These are phyloP conservation scores for Royoungia palumana DNA, from an alignment of 768 basidiomycete species.

Conservation along the genomic window DNA sequence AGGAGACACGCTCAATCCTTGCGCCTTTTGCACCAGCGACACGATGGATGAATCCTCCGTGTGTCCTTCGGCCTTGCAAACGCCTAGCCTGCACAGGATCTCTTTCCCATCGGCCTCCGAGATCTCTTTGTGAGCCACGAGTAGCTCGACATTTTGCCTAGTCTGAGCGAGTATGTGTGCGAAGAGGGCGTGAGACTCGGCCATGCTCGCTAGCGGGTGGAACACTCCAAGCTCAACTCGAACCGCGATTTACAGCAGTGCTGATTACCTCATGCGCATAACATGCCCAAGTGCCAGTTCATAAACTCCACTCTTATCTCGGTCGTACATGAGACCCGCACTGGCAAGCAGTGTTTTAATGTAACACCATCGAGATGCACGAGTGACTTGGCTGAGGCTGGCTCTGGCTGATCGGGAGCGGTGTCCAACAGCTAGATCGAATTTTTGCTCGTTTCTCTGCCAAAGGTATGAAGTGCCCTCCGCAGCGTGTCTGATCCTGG, in stretches of 20 bases:
- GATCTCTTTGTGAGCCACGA: slow-evolving; percentile 42
- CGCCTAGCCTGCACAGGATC: slow-evolving; percentile 38
- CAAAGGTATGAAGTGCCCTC: too few relatives aligned
- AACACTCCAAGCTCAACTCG: slow-evolving; percentile 5
- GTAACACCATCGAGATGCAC: too few relatives aligned
- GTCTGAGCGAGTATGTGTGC: slow-evolving; percentile 45
- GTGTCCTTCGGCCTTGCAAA: slow-evolving; percentile 19
- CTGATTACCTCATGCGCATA: slow-evolving; percentile 21
- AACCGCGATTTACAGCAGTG: slow-evolving; percentile 10
- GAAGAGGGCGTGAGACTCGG: slow-evolving; percentile 22
- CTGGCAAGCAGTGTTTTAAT: too few relatives aligned
- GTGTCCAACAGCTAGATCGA: too few relatives aligned
- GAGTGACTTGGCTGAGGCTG: too few relatives aligned
- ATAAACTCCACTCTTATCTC: too few relatives aligned
- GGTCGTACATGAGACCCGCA: too few relatives aligned
- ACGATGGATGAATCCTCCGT: slow-evolving; percentile 17
- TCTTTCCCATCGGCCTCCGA: slow-evolving; percentile 36
- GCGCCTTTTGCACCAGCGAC: slow-evolving; percentile 21
- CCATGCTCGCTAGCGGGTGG: slow-evolving; percentile 20
- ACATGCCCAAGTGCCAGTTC: neutral
- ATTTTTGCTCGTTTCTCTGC: too few relatives aligned
- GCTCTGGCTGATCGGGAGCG: too few relatives aligned
- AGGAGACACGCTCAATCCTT: slow-evolving; percentile 26
- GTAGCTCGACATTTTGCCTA: slow-evolving; percentile 44
- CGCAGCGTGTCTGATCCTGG: too few relatives aligned